Conservation (phyloP, 306 rosid genomes). For the Acacia acuminata region DNA sequence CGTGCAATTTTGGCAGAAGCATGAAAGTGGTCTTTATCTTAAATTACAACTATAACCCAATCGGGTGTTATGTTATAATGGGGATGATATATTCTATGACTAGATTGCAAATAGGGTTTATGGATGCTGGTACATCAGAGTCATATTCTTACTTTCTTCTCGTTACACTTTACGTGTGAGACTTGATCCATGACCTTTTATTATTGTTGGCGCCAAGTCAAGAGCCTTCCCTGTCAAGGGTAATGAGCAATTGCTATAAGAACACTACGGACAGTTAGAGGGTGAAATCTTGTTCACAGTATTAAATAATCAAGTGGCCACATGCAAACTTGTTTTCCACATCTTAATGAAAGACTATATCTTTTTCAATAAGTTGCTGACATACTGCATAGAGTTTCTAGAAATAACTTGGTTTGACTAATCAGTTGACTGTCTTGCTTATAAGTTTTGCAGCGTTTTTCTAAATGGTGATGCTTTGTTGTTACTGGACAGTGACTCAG, state of each 20-base stretch:
- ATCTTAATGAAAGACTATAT: not conserved
- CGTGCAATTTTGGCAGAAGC: not conserved
- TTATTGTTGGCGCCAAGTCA: not conserved
- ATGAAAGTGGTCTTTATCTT: not conserved
- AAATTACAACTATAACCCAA: not conserved
- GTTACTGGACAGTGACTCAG: slow-evolving; percentile 58
- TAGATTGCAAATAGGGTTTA: not conserved
- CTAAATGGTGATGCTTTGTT: slow-evolving; percentile 26
- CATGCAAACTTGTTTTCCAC: not conserved
- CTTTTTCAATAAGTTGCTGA: slow-evolving; percentile 9
- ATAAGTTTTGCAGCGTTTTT: not conserved
- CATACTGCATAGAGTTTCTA: not conserved
- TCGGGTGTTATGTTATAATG: not conserved
- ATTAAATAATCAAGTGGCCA: not conserved
- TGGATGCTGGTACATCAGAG: not conserved
- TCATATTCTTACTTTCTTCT: not conserved
- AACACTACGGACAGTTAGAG: not conserved
- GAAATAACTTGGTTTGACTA: slow-evolving; percentile 4
- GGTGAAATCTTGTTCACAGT: not conserved
- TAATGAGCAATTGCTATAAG: slow-evolving; percentile 1
- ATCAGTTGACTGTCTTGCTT: slow-evolving; percentile 1
- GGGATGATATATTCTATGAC: not conserved
- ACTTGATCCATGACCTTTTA: not conserved
- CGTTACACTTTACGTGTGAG: not conserved
- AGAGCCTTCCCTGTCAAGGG: not conserved